These are phyloP conservation scores for Metschnikowia kunwiensis DNA, from an alignment of 805 yeast genomes.

Conservation along the genomic window DNA sequence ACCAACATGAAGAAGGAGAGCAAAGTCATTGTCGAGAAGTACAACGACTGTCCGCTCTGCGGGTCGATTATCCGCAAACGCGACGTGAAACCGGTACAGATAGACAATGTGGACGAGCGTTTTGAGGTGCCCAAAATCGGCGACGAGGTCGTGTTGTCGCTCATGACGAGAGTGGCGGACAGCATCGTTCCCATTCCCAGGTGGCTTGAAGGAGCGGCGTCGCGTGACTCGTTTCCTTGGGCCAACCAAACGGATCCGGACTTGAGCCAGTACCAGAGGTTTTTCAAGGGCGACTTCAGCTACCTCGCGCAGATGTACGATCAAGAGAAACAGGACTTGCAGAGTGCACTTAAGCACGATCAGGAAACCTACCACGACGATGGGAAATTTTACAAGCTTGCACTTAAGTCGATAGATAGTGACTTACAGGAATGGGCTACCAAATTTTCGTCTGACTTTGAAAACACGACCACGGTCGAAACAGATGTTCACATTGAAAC, in stretches of 20 bases:
- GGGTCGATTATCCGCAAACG: conserved; percentile 49
- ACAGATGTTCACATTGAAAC: conserved; percentile 25
- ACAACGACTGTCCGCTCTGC: conserved; percentile 81
- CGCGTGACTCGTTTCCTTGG: conserved; percentile 52
- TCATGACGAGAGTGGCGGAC: conserved; percentile 52
- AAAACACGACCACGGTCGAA: conserved; percentile 1
- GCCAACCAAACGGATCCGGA: conserved; percentile 28
- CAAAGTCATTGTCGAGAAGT: conserved; percentile 41
- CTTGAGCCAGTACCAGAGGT: conserved; percentile 51
- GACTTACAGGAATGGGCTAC: conserved; percentile 39
- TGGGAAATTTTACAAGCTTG: conserved; percentile 51
- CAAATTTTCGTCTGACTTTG: conserved; percentile 22
- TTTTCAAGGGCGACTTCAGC: conserved; percentile 61
- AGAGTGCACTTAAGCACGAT: conserved; percentile 53
- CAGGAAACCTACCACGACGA: conserved; percentile 57
- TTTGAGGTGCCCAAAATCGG: conserved; percentile 58
- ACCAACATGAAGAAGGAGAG: conserved; percentile 34
- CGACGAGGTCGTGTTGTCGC: conserved; percentile 53
- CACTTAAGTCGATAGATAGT: conserved; percentile 52
- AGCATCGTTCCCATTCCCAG: conserved; percentile 50
- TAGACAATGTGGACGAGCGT: conserved; percentile 46
- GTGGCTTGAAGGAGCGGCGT: conserved; percentile 24
- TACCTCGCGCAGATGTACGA: conserved; percentile 55
- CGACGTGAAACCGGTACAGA: conserved; percentile 63
- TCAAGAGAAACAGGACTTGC: conserved; percentile 55